phyloP scores from a whole-genome alignment of 306 rosid genomes.

The Calophaca sinica region DNA sequence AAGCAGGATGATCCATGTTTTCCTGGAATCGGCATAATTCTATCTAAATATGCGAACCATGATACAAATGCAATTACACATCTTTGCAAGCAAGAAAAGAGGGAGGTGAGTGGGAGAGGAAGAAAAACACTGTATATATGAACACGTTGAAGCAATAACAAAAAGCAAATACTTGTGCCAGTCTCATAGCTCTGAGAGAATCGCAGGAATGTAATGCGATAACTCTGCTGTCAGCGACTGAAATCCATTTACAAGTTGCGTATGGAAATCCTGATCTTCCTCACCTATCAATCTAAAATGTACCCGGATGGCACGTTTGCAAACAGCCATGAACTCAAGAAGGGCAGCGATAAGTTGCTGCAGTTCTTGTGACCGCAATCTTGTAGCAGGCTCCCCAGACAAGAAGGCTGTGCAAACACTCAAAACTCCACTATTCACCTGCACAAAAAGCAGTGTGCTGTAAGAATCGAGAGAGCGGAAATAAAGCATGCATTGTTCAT shows the following conservation, averaged over 20 bases:
- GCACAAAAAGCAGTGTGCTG: constrained; percentile 39
- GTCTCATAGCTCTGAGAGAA: constrained; percentile 84
- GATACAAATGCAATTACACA: constrained; percentile 44
- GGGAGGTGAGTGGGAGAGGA: neutral
- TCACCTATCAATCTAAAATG: constrained; percentile 94
- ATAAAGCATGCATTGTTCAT: neutral
- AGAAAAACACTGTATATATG: constrained; percentile 35
- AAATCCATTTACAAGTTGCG: constrained; percentile 96
- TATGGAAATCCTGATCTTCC: constrained; percentile 98
- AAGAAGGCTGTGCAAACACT: constrained; percentile 98
- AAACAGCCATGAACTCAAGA: constrained; percentile 98
- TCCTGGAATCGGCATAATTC: constrained; percentile 42
- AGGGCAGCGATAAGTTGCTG: constrained; percentile 99
- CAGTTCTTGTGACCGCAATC: constrained; percentile 93
- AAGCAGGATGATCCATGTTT: constrained; percentile 39
- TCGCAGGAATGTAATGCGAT: constrained; percentile 97
- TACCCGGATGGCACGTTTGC: constrained; percentile 97
- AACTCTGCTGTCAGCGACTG: constrained; percentile 95
- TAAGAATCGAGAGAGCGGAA: constrained; percentile 31
- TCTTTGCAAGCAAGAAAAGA: constrained; percentile 25
- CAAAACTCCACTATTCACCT: constrained; percentile 97
- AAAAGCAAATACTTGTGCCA: constrained; percentile 37
- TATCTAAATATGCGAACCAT: constrained; percentile 44
- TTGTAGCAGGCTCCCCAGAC: constrained; percentile 96
- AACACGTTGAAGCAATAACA: constrained; percentile 49